Evolutionary conservation across 1,139 yeast genomes (phyloP), one percentile per base, ranked within the genome.

Genomic region (Magnusiomyces tetraspermus): DNA sequence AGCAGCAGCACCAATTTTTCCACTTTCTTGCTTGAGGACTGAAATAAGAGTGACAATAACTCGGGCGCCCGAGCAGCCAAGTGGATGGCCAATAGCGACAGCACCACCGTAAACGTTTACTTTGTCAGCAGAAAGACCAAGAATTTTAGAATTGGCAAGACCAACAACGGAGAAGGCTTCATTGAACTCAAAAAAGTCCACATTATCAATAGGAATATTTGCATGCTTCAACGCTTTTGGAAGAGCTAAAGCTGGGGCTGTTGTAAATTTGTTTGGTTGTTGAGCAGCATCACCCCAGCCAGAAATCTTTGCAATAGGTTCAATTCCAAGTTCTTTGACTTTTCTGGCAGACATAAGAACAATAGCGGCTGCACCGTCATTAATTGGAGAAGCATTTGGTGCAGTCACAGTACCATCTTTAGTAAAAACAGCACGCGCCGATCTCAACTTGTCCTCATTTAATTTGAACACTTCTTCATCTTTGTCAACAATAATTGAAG

Each of bases 251-350:
- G 95, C 74, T 61, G 98, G 98, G 30, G 97, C 88, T 70, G 92
- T 85, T 55, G 97, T 90, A 77, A 90, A 92, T 73, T 88, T 94
- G 63, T 83, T 79, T 60, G 98, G 97, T 50, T 81, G 82, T 68
- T 89, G 89, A 53, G 95, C 97, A 65, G 97, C 97, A 70, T 92
- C 98, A 72, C 96, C 97, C 96, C 96, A 90, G 58, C 96, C 96
- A 54, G 79, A 67, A 63, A 92, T 83, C 70, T 81, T 80, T 58
- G 96, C 97, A 60, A 92, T 72, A 60, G 98, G 97, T 67, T 76
- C 86, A 66, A 92, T 75, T 46, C 85, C 85, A 61, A 89, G 79
- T 76, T 90, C 95, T 69, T 81, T 79, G 64, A 88, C 77, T 74
- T 88, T 88, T 59, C 75, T 74, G 67, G 80, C 96, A 54, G 95